Base-by-base conservation (phyloP, 2,329 filamentous ascomycete species). In the Westerdykella sp. region DNA sequence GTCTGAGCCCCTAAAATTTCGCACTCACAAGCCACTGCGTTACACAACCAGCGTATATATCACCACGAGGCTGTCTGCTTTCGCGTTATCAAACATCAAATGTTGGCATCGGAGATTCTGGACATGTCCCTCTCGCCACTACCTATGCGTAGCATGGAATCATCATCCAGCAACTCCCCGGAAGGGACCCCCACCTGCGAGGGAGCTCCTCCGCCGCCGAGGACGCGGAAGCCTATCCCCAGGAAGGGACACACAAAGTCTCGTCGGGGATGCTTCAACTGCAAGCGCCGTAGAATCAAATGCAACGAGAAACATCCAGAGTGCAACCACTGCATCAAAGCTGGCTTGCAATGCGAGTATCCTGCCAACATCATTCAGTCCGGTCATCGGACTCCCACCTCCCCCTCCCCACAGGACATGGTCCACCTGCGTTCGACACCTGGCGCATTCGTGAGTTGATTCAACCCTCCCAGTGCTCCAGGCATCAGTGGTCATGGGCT, bases 261-360 rank as follows among this genome's bases (percentile, higher is more conserved):
- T 40, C 73, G 81, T 18, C 70, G 76, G 13, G 81, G 81, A 7
- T 84, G 81, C 63, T 84, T 76, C 61, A 82, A 82, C 59, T 85
- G 81, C 68, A 84, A 84, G 63, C 71, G 76, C 43, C 69, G 81
- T 34, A 75, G 80, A 45, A 83, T 85, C 60, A 84, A 83, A 75
- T 84, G 81, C 59, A 81, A 83, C 65, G 81, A 84, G 62, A 80
- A 71, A n/a, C 74, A 70, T 23, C 81, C 81, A 22, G 69, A 75
- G 10, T 85, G 81, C 54, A 75, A 74, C 1, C 80, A 84, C 56
- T 85, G 81, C 59, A 62, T 71, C 41, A 83, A 82, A 66, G 77
- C 76, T 32, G 78, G 78, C 0, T 64, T 84, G 41, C 73, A 75
- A 40, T 84, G 81, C 66, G 76, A 80, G 57, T 84, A 84, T 60